Base-by-base conservation (phyloP, 129 eudicot species). In the Solidago caesia region DNA sequence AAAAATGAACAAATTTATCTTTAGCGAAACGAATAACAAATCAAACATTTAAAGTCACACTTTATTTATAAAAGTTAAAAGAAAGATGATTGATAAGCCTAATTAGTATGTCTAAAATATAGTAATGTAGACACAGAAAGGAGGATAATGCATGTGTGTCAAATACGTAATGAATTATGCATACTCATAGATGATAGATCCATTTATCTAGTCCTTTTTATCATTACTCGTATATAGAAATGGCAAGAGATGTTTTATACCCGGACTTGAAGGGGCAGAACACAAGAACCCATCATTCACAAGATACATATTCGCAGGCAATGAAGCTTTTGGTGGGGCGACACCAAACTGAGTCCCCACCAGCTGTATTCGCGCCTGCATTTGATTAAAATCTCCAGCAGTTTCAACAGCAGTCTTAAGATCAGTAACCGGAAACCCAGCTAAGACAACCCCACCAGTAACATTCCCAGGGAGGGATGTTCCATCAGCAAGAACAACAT, bases 331-430 rank as follows among this genome's bases (percentile, higher is more conserved):
- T 0, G 84, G 86, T 5, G 84, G 56, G 10, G 79, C 73, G 7
- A 79, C 83, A 8, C 96, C 96, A 57, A 83, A 90, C 74, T 84
- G 85, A 3, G 93, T 87, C 2, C 96, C 96, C 53, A 83, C 84
- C 74, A 91, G 62, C 1, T 80, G 80, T 9, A 91, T 76, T 61
- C 59, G 80, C 45, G 86, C 94, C 77, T 80, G 82, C 88, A 87
- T 91, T 72, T 84, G 83, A 14, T 69, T 77, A 55, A 60, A 73
- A 76, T 90, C 93, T 2, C 91, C 91, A 0, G 89, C 93, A 64
- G 21, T 90, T 70, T 91, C 85, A 39, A 91, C 77, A 4, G 84
- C 96, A 5, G 94, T 72, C 70, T 77, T 78, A 41, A 91, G 82
- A 74, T 85, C 91, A 10, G 84, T 83, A 53, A n/a, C 81, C 5